Evolutionary conservation across 257 asterid genomes (phyloP), one percentile per base, ranked within the genome.

Genomic region (Capsicum baccatum): DNA sequence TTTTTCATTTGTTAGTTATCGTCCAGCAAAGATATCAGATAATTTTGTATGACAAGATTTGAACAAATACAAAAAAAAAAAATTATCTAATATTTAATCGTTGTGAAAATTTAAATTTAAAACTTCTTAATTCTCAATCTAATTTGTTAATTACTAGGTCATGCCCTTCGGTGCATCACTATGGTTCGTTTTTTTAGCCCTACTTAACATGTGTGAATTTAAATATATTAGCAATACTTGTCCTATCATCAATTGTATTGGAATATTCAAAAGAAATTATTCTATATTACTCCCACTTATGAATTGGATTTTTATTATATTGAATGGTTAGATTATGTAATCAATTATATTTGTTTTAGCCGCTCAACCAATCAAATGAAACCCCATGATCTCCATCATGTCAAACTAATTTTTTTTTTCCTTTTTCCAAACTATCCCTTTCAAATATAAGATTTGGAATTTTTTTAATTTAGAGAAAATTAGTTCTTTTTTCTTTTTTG

Each of bases 291-390:
- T 50, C 55, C 55, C 55, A 50, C 55, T 50, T 8, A 50, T 50
- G 55, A 10, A 1, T 50, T 50, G 8, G 13, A 9, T 50, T 8
- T 50, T 50, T 50, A 50, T 50, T 50, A 8, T 50, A 50, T 2
- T 2, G 11, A 3, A 67, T 33, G 48, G 19, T 35, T 35, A 37
- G 74, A 67, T 67, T 8, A 37, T 68, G 62, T 21, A 74, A 74
- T 74, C 81, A 50, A 44, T 74, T 74, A 70, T 26, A 78, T 14
- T 78, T 78, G 64, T 78, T 54, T 78, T 52, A 14, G 63, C 81
- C 64, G 81, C 64, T 78, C 33, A 78, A 78, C 81, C 16, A 13
- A 54, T 78, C 81, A 21, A 78, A 33, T 78, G 26, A 78, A 78
- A 3, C 63, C 79, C 16, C 64, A 5, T 50, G 26, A 76, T 35